phyloP scores from a whole-genome alignment of 495 filamentous ascomycete genomes.

The Diplogelasinospora grovesii region DNA sequence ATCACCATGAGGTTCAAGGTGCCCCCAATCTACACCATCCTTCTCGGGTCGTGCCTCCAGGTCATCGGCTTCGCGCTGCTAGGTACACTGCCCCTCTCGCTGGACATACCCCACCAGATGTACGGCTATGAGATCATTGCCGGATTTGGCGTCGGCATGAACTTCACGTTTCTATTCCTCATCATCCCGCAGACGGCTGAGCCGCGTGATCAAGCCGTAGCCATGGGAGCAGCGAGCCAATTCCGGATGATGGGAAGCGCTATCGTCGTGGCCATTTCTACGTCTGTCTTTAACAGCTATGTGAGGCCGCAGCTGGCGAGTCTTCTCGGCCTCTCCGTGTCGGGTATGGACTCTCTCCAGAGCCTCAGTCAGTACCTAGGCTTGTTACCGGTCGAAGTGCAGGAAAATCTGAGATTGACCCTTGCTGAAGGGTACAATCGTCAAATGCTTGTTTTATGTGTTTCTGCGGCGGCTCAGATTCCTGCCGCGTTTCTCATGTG shows the following conservation, averaged over 20 bases:
- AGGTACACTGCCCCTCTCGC: background rate
- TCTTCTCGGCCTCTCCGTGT: no score
- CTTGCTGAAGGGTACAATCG: slow-evolving; percentile 14
- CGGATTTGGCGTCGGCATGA: slow-evolving; percentile 26
- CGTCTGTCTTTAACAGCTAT: slow-evolving; percentile 17
- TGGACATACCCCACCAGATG: slow-evolving; percentile 12
- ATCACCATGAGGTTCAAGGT: slow-evolving; percentile 20
- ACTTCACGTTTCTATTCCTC: slow-evolving; percentile 10
- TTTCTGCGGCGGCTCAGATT: slow-evolving; percentile 12
- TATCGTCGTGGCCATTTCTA: slow-evolving; percentile 11
- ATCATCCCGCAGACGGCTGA: slow-evolving; percentile 5
- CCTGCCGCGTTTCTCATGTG: slow-evolving; percentile 14
- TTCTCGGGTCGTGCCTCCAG: slow-evolving; percentile 4
- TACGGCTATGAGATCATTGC: slow-evolving; percentile 29
- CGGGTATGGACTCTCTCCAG: background rate
- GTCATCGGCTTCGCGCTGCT: slow-evolving; percentile 12
- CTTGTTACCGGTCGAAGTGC: background rate
- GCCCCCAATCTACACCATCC: slow-evolving; percentile 4
- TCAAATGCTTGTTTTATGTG: slow-evolving; percentile 13
- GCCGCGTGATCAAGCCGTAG: slow-evolving; percentile 11
- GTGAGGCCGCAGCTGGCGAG: slow-evolving; percentile 1
- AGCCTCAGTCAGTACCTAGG: background rate
- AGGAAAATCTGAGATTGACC: background rate
- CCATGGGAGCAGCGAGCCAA: slow-evolving; percentile 10
- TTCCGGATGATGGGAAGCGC: slow-evolving; percentile 14